Conservation (phyloP, 352 stramenopile genomes). For the Elongisporangium prolatum region DNA sequence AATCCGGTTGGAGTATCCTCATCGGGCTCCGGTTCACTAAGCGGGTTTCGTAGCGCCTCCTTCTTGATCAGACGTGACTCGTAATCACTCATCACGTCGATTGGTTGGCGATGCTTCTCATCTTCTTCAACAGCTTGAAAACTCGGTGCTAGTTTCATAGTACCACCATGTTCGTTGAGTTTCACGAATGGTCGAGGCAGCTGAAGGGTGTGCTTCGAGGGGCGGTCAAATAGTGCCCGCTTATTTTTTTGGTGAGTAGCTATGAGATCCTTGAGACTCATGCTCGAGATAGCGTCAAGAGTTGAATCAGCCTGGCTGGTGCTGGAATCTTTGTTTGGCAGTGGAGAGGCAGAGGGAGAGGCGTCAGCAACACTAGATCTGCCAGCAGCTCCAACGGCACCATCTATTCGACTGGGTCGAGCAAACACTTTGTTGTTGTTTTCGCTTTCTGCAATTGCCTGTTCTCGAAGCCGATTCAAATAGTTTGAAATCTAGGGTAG, state of each 20-base stretch:
- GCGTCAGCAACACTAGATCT: slow-evolving; percentile 17
- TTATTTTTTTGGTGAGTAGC: slow-evolving; percentile 47
- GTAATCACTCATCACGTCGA: slow-evolving; percentile 88
- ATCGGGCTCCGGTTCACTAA: slow-evolving; percentile 77
- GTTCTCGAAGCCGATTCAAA: slow-evolving; percentile 67
- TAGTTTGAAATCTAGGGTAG: slow-evolving; percentile 53
- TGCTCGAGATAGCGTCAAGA: slow-evolving; percentile 54
- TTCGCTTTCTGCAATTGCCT: slow-evolving; percentile 69
- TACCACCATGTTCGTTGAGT: slow-evolving; percentile 11
- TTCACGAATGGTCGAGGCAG: slow-evolving; percentile 24
- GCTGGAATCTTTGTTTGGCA: slow-evolving; percentile 17
- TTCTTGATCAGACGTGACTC: slow-evolving; percentile 85
- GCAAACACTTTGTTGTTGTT: slow-evolving; percentile 78
- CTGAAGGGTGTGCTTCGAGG: slow-evolving; percentile 30
- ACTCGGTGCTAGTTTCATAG: slow-evolving; percentile 54
- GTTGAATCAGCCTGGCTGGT: slow-evolving; percentile 20
- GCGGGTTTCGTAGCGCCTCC: slow-evolving; percentile 78
- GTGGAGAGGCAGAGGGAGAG: slow-evolving; percentile 31
- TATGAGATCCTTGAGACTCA: slow-evolving; percentile 62
- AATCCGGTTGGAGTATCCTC: slow-evolving; percentile 75
- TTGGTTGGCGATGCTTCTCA: slow-evolving; percentile 79
- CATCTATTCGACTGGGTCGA: slow-evolving; percentile 19
- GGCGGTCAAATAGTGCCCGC: slow-evolving; percentile 45
- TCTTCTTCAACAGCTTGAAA: slow-evolving; percentile 63
- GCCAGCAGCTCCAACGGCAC: slow-evolving; percentile 4